Evolutionary conservation across 2,329 filamentous ascomycete genomes (phyloP).

Genomic region (Sclerotinia subarctica): DNA sequence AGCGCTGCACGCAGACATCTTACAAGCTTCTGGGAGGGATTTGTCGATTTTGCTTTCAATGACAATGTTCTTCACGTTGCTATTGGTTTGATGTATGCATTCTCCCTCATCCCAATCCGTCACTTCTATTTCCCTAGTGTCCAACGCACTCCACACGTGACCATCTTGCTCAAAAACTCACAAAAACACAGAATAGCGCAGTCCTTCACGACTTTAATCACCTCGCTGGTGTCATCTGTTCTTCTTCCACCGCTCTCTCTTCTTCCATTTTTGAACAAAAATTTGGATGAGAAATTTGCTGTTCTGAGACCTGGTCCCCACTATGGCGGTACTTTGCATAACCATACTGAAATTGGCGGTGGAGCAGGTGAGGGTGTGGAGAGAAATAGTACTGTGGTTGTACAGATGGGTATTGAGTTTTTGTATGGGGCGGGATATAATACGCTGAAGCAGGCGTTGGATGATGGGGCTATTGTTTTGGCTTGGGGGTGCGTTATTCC

Average conservation of each 20-base stretch:
- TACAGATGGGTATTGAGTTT: conserved; percentile 1
- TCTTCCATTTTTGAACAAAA: conserved; percentile 65
- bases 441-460: conserved; percentile 64
- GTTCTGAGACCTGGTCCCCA: conserved; percentile 58
- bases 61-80: conserved; percentile 75
- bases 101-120: neutral
- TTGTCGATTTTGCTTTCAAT: conserved; percentile 69
- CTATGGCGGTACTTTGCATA: conserved; percentile 36
- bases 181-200: conserved; percentile 55
- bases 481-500: conserved; percentile 59
- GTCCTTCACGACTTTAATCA: conserved; percentile 68
- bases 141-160: neutral
- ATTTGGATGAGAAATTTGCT: conserved; percentile 72
- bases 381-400: neutral
- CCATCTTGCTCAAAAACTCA: neutral
- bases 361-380: neutral
- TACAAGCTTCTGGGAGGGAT: conserved; percentile 56
- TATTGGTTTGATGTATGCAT: conserved; percentile 64
- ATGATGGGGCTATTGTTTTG: conserved; percentile 69
- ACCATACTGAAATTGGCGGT: conserved; percentile 4
- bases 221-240: conserved; percentile 68
- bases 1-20: conserved; percentile 33
- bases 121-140: neutral
- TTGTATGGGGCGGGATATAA: conserved; percentile 54
- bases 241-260: conserved; percentile 67